These are phyloP conservation scores for Cicer chorassanicum DNA, from an alignment of 306 rosid genomes.

Conservation along the genomic window DNA sequence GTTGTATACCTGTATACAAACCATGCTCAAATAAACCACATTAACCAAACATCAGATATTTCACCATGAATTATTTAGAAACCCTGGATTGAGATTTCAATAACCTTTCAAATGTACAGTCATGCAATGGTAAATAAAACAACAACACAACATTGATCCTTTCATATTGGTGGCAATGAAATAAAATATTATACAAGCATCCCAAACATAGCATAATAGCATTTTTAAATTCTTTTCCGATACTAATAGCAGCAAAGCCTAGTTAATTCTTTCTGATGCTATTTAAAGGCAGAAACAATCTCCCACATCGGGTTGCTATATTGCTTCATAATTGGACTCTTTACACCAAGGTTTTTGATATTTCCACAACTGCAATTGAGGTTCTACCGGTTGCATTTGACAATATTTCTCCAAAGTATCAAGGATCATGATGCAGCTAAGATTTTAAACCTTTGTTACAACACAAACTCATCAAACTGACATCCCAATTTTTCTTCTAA, in stretches of 20 bases:
- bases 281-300: constrained; percentile 4
- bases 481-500: not conserved
- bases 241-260: not conserved
- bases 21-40: constrained; percentile 3
- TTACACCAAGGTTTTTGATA: not conserved
- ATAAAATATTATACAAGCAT: not conserved
- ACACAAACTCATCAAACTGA: not conserved
- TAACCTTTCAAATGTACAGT: not conserved
- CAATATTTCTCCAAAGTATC: not conserved
- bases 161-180: constrained; percentile 7
- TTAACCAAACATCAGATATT: constrained; percentile 3
- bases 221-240: not conserved
- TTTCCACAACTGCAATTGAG: not conserved
- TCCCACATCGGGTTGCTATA: not conserved
- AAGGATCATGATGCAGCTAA: not conserved
- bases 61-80: constrained; percentile 5
- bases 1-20: not conserved
- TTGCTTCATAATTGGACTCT: not conserved
- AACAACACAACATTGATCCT: not conserved
- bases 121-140: not conserved
- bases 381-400: not conserved
- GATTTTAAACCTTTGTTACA: not conserved
- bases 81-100: constrained; percentile 24
- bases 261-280: not conserved
- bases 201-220: constrained; percentile 11